Evolutionary conservation across 352 stramenopile species (phyloP), one percentile per base, ranked within the genome.

Genomic region (Pythium aristosporum): DNA sequence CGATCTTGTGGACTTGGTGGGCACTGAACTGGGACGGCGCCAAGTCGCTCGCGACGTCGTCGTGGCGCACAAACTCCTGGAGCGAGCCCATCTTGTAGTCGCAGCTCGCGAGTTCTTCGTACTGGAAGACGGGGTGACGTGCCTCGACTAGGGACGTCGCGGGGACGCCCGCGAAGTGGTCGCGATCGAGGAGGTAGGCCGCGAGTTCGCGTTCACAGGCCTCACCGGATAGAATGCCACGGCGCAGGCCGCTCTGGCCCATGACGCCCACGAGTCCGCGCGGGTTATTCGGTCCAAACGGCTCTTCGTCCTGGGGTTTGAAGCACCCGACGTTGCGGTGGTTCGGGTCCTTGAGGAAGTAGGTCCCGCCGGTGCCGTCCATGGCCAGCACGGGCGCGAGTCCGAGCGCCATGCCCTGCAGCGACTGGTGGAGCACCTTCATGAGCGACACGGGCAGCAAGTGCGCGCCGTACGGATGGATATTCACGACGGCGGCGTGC

Each of bases 291-390:
- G 94, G 94, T 0, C 94, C 96, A 68, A 99, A 99, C 0, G 97
- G 97, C 64, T 99, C 98, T 71, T 99, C 98, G 71, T 99, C 97
- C 57, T 97, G 83, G 39, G 98, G 97, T 63, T 99, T 99, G 74
- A 99, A 99, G 28, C 98, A 98, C 21, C 89, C 92, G 23, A 98
- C 88, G 63, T 97, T 91, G 66, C 87, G 88, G 63, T 98, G 97
- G 8, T 82, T 80, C 5, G 92, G 84, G 74, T 98, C 94, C 51
- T 97, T 96, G 43, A 99, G 85, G 72, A 99, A 99, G 79, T 99
- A 99, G 16, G 96, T 98, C 51, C 97, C 97, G n/a, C 97, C 96
- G 0, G 91, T 98, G 60, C 97, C 96, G 72, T 99, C 97, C 69
- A 98, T 89, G 2, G 93, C 88, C 7, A 98, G 72, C 12, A 95